A percentile compares a stretch with the other conserved stretches of the same genome.
These are phyloP conservation scores for Batrachochytrium dendrobatidis DNA, from an alignment of 371 early-diverging fungal genomes.

Conservation along the genomic window DNA sequence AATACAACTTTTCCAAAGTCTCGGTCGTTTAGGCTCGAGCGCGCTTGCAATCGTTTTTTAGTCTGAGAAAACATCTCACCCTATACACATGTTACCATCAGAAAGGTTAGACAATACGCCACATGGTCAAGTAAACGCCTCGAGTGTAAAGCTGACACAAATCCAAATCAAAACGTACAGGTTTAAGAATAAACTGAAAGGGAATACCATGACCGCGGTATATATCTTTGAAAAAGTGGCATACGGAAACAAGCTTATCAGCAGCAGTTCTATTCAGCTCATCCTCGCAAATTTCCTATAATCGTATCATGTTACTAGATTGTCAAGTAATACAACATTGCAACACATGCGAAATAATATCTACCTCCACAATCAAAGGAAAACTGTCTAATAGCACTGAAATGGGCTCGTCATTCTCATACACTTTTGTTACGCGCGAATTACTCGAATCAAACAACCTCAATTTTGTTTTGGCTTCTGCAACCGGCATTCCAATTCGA, in stretches of 20 bases:
- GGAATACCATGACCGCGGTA: conserved; percentile 72
- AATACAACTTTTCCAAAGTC: conserved; percentile 74
- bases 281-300: conserved; percentile 57
- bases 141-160: background rate
- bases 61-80: conserved; percentile 62
- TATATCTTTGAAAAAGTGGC: conserved; percentile 68
- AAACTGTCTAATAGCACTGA: conserved; percentile 21
- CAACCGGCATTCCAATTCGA: conserved; percentile 13
- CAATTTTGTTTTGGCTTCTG: conserved; percentile 27
- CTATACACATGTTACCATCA: conserved; percentile 17
- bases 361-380: conserved; percentile 36
- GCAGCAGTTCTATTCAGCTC: conserved; percentile 40
- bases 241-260: conserved; percentile 50
- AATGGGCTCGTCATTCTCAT: conserved; percentile 32
- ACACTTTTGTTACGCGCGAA: conserved; percentile 36
- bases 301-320: conserved; percentile 1
- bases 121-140: background rate
- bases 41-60: conserved; percentile 60
- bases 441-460: conserved; percentile 38
- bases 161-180: conserved; percentile 29
- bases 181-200: conserved; percentile 61
- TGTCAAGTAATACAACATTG: background rate
- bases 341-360: background rate
- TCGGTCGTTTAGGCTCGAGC: conserved; percentile 75
- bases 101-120: background rate